phyloP scores from a whole-genome alignment of 768 basidiomycete genomes.

The Tricholoma sp. region DNA sequence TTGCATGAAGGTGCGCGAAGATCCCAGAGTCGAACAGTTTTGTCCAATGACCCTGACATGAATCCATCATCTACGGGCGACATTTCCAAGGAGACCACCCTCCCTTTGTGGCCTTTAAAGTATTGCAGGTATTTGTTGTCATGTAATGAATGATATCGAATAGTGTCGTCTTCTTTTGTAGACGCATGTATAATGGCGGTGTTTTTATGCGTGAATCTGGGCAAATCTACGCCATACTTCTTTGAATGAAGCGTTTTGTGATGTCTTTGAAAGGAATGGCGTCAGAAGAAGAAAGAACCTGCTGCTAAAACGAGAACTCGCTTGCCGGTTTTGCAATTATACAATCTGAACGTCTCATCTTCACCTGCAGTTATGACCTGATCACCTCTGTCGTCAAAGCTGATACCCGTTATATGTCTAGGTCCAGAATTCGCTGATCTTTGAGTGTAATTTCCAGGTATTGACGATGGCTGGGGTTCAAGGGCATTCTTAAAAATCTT shows the following conservation, averaged over 20 bases:
- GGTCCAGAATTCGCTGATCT: constrained; percentile 41
- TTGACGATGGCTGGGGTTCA: constrained; percentile 51
- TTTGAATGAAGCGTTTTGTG: constrained; percentile 82
- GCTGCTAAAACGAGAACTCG: constrained; percentile 46
- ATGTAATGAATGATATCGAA: constrained; percentile 92
- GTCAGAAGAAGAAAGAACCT: constrained; percentile 16
- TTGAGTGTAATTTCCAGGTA: constrained; percentile 29
- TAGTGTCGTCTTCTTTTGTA: constrained; percentile 92
- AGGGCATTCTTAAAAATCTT: constrained; percentile 83
- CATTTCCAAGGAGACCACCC: constrained; percentile 86
- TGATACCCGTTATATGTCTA: constrained; percentile 80
- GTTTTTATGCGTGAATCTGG: constrained; percentile 91
- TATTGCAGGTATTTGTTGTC: constrained; percentile 96
- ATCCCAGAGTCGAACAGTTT: constrained; percentile 96
- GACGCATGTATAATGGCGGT: constrained; percentile 84
- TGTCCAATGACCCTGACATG: constrained; percentile 92
- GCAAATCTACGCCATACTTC: constrained; percentile 95
- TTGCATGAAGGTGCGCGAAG: constrained; percentile 73
- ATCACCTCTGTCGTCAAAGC: constrained; percentile 90
- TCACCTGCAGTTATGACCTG: constrained; percentile 81
- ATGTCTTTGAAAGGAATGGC: constrained; percentile 38
- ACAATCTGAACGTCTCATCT: constrained; percentile 89
- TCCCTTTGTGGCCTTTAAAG: constrained; percentile 89
- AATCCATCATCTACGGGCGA: constrained; percentile 93
- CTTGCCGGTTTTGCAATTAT: constrained; percentile 90